A percentile compares a stretch with the other conserved stretches of the same genome.
Conservation (phyloP, 331 rosid species). For the Cydonia oblonga region DNA sequence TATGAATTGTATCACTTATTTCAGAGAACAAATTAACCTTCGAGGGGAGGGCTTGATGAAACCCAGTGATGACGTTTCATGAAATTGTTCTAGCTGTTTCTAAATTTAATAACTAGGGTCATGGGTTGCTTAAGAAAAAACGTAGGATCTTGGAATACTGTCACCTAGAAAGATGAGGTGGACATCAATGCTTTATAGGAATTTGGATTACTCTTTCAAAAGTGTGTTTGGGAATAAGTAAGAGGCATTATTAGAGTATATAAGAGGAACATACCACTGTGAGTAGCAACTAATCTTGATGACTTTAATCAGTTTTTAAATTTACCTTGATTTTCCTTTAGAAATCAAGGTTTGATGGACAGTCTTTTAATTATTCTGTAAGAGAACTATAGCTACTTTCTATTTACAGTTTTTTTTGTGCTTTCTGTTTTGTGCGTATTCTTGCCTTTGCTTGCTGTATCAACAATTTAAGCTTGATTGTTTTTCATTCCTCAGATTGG, state of each 20-base stretch:
- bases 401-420: not conserved
- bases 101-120: not conserved
- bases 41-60: not conserved
- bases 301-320: not conserved
- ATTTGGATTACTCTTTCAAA: not conserved
- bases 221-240: not conserved
- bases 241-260: not conserved
- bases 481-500: not conserved
- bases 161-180: not conserved
- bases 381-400: not conserved
- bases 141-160: not conserved
- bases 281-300: not conserved
- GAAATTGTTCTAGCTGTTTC: not conserved
- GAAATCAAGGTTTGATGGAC: not conserved
- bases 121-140: not conserved
- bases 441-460: not conserved
- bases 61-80: not conserved
- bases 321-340: not conserved
- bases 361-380: not conserved
- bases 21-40: not conserved
- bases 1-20: too few species aligned
- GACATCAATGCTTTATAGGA: not conserved
- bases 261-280: not conserved
- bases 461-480: too few species aligned
- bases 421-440: not conserved